These are phyloP conservation scores for Cryphonectria nitschkei DNA, from an alignment of 2,329 filamentous ascomycete genomes.

Conservation along the genomic window DNA sequence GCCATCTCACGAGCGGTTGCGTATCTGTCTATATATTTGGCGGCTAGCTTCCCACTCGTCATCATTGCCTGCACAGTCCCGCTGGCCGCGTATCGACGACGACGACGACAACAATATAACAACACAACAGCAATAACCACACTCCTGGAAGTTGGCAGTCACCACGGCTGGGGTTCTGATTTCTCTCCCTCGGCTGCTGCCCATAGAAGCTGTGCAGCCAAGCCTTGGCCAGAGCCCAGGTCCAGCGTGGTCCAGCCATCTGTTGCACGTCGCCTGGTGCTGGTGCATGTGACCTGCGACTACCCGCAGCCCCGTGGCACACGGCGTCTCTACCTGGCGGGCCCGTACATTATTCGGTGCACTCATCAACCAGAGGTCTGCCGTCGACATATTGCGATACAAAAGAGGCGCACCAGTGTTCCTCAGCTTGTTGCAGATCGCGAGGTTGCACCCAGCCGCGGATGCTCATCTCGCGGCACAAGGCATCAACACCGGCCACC, in stretches of 20 bases:
- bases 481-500: background rate
- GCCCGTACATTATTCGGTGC: background rate
- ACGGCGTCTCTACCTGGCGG: background rate
- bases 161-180: background rate
- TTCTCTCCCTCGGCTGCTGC: background rate
- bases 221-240: background rate
- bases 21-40: constrained; percentile 11
- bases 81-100: background rate
- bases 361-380: background rate
- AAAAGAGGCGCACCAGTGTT: constrained; percentile 6
- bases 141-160: background rate
- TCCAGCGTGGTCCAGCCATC: background rate
- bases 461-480: constrained; percentile 1
- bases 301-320: constrained; percentile 14
- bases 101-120: background rate
- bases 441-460: background rate
- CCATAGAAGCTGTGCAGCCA: background rate
- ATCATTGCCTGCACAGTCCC: no score
- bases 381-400: background rate
- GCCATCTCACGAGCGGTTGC: constrained; percentile 6
- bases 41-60: constrained; percentile 9
- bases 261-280: constrained; percentile 4
- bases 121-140: background rate
- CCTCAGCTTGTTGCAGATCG: constrained; percentile 9
- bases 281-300: constrained; percentile 15